Evolutionary conservation across 139 green algal genomes (phyloP).

Genomic region (Nannochloris sp.): DNA sequence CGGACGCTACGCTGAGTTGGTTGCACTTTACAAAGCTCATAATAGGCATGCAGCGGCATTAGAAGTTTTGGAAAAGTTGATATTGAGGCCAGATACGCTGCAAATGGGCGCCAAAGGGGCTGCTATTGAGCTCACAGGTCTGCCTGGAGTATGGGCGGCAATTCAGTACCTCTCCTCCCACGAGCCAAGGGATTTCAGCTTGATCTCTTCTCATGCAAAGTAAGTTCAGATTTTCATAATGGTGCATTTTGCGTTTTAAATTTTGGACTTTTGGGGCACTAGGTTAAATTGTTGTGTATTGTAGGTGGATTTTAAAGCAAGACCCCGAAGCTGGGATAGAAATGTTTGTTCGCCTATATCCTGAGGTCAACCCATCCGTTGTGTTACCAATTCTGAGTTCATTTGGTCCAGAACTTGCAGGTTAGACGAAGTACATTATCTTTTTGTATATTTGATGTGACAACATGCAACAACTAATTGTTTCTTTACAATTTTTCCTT

Average conservation of each 20-base stretch:
- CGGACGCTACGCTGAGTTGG: constrained; percentile 77
- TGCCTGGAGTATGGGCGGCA: constrained; percentile 79
- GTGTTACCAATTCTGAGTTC: constrained; percentile 55
- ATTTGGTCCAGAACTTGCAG: constrained; percentile 19
- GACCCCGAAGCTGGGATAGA: constrained; percentile 77
- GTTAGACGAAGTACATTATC: background rate
- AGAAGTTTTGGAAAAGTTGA: constrained; percentile 58
- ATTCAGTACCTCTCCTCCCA: constrained; percentile 59
- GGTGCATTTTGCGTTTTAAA: background rate
- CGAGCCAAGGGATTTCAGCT: constrained; percentile 9
- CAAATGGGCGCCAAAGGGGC: constrained; percentile 25
- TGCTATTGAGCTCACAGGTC: constrained; percentile 53
- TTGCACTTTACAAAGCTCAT: constrained; percentile 61
- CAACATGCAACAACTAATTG: too few species aligned
- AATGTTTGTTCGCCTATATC: constrained; percentile 57
- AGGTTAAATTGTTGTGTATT: background rate
- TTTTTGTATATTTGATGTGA: too few species aligned
- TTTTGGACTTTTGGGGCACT: background rate
- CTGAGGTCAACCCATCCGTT: constrained; percentile 41
- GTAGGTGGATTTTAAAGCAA: constrained; percentile 63
- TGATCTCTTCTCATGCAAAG: constrained; percentile 43
- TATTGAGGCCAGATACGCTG: constrained; percentile 32
- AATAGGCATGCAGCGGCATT: constrained; percentile 46
- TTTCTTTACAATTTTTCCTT: background rate
- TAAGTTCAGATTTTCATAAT: background rate